Evolutionary conservation across 2,329 filamentous ascomycete genomes (phyloP), one percentile per base, ranked within the genome.

Genomic region (Alternaria brassicicola): DNA sequence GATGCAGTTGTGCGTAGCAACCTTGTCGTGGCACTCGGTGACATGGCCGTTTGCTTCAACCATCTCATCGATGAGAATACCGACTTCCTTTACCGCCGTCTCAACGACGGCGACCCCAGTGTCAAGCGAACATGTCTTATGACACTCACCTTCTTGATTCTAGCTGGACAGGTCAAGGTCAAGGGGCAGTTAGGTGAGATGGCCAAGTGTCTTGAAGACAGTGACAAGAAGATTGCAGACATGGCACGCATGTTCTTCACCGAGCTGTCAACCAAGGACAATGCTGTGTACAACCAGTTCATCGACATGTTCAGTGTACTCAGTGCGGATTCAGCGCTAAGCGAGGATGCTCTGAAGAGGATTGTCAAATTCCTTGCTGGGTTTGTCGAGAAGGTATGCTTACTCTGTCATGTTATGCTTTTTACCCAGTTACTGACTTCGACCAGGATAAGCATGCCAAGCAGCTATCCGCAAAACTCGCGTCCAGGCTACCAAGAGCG

Each of bases 1-100:
- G 92, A 97, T 70, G 90, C 96, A 1, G 96, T 93, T 17, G 94
- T 96, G 36, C 89, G 95, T 50, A 96, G 92, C 69, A 99, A 99
- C 74, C 92, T 96, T 9, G 96, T 99, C 17, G 96, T 99, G 68
- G 94, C 95, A 0, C 87, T 99, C 0, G 95, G 95, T 36, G 95
- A 99, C 75, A 99, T 99, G 95, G 96, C 96, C 0, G 95, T 99
- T 21, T 97, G 93, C 84, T 99, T 99, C 85, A 99, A 99, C 74
- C 95, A 99, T 73, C 86, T 99, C 48, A 97, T 99, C 68, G 96
- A 99, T 73, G 96, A 99, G 79, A 98, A 99, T 78, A 99, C 95
- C 0, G 95, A 99, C 76, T 99, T 98, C 82, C 79, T 99, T 39
- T 99, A 99, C 79, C 89, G 95, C 19, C 88, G 96, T 17, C 85